Base-by-base conservation (phyloP, 2,329 filamentous ascomycete genomes). In the Polychaeton citri region DNA sequence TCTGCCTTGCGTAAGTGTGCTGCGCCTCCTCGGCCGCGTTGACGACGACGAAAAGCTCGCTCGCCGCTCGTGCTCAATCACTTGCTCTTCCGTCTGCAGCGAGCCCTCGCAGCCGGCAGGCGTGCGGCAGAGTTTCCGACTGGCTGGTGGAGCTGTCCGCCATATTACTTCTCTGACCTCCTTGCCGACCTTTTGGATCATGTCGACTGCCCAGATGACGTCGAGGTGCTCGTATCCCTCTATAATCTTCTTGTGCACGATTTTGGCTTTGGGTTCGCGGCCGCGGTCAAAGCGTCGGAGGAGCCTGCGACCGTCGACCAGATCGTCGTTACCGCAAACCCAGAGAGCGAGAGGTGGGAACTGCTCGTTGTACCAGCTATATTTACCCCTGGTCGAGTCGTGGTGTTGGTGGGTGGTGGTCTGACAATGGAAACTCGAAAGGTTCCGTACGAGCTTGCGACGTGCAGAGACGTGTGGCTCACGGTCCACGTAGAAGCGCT, bases 121-220 rank as follows among this genome's bases (percentile, higher is more conserved):
- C 7, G 74, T 65, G 18, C 75, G 68, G 50, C 80, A 88, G 16
- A 60, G 37, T 8, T 65, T 63, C 35, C 74, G 74, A 21, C 62
- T 76, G 64, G 65, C 61, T 15, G 62, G 57, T 3, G 66, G 57
- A 37, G 69, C 66, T 1, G 84, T 93, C 57, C 77, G 77, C 87
- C 87, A 95, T 9, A 95, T 58, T 10, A 92, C 79, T 49, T 88
- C 79, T 19, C 76, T 71, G 0, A 95, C 65, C 60, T 93, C 87
- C 38, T 65, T 69, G 4, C 87, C 90, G 1, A 95, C 82, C 55
- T 88, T 74, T 33, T 88, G 78, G 12, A 86, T 74, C 0, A 77
- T 76, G 52, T 95, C 86, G 68, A 95, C 84, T 0, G 87, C 86
- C 88, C 88, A 95, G 24, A 96, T 76, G 2, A 95, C 84, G 60